phyloP scores from a whole-genome alignment of 192 early-diverging fungal genomes.

The Dispira simplex region DNA sequence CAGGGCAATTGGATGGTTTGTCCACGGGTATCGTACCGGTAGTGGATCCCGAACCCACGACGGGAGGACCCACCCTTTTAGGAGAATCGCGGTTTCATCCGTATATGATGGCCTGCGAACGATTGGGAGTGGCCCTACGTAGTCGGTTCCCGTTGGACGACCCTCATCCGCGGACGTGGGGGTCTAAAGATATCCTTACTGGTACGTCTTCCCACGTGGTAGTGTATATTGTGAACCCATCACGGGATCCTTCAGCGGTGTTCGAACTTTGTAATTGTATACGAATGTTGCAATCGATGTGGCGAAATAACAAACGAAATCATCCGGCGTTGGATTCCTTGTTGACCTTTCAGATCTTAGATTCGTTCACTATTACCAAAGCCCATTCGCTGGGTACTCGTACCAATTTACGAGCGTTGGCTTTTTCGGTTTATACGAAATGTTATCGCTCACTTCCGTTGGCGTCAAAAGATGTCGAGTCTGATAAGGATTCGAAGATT shows the following conservation, averaged over 20 bases:
- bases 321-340: neutral
- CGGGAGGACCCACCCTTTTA: neutral
- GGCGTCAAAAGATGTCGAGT: neutral
- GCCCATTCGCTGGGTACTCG: slow-evolving; percentile 4
- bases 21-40: slow-evolving; percentile 4
- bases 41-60: neutral
- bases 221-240: slow-evolving; percentile 5
- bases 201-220: neutral
- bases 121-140: slow-evolving; percentile 5
- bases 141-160: neutral
- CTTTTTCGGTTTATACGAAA: slow-evolving; percentile 7
- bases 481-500: too few relatives aligned
- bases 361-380: neutral
- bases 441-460: neutral
- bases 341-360: neutral
- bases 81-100: neutral
- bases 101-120: slow-evolving; percentile 9
- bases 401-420: neutral
- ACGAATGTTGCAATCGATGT: slow-evolving; percentile 7
- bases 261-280: slow-evolving; percentile 11
- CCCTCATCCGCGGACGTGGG: neutral
- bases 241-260: neutral
- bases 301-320: neutral
- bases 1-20: neutral
- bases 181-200: neutral